Percentiles rank a stretch among this genome's conserved stretches.
Evolutionary conservation across 352 stramenopile species (phyloP).

Genomic region (Phytopythium delawarense): DNA sequence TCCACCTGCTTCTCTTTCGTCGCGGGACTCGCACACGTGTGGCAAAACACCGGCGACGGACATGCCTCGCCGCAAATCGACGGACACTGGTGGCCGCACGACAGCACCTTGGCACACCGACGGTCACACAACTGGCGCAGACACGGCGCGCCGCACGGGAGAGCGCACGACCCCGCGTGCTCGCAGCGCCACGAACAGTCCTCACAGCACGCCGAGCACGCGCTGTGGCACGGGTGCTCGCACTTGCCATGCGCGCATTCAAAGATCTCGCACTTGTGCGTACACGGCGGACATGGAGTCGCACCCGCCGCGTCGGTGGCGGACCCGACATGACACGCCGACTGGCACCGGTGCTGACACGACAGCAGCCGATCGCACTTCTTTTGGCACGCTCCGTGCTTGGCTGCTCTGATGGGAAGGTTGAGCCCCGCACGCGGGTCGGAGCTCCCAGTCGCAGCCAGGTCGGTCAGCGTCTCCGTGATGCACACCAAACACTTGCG

Average conservation of each 20-base stretch:
- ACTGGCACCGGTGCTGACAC: slow-evolving; percentile 59
- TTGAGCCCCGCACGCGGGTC: slow-evolving; percentile 12
- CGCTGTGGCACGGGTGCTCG: slow-evolving; percentile 29
- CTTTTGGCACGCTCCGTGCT: slow-evolving; percentile 48
- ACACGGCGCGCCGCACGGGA: slow-evolving; percentile 60
- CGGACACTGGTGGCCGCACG: slow-evolving; percentile 72
- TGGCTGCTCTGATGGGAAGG: slow-evolving; percentile 26
- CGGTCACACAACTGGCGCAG: slow-evolving; percentile 36
- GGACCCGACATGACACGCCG: slow-evolving; percentile 37
- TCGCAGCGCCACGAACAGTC: slow-evolving; percentile 65
- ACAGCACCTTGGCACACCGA: slow-evolving; percentile 43
- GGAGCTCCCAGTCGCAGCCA: slow-evolving; percentile 2
- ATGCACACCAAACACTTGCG: slow-evolving; percentile 30
- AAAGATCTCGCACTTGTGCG: slow-evolving; percentile 38
- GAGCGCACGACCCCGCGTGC: slow-evolving; percentile 41
- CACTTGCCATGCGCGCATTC: slow-evolving; percentile 63
- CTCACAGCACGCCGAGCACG: slow-evolving; percentile 73
- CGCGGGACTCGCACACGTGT: slow-evolving; percentile 10
- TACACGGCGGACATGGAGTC: slow-evolving; percentile 48
- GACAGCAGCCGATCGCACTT: slow-evolving; percentile 55
- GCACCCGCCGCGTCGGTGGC: neutral
- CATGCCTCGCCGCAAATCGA: slow-evolving; percentile 77
- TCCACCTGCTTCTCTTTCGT: slow-evolving; percentile 46
- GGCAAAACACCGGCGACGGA: slow-evolving; percentile 43
- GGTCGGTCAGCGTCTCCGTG: slow-evolving; percentile 25